phyloP scores from a whole-genome alignment of 2,329 filamentous ascomycete genomes.

The Coniochaeta sp. region DNA sequence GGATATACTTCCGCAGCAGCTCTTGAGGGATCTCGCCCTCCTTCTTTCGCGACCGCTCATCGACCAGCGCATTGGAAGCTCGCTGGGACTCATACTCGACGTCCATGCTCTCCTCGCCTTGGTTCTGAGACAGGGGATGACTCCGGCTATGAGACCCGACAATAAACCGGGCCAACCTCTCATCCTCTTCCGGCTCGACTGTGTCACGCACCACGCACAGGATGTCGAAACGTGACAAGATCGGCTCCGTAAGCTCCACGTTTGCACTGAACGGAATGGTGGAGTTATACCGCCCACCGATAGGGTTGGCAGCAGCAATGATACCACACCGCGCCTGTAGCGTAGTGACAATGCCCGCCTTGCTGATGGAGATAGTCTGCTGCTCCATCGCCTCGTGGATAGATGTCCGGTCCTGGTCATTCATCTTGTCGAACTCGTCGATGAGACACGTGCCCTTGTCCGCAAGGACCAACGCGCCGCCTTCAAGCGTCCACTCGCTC shows the following conservation, averaged over 20 bases:
- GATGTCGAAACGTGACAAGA: constrained; percentile 96
- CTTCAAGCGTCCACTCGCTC: constrained; percentile 95
- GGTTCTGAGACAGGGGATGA: constrained; percentile 50
- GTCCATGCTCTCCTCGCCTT: constrained; percentile 48
- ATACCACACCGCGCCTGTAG: constrained; percentile 93
- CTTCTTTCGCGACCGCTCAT: constrained; percentile 19
- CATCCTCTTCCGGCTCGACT: constrained; percentile 86
- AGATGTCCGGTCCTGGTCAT: constrained; percentile 93
- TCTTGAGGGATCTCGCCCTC: constrained; percentile 81
- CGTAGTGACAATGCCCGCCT: constrained; percentile 96
- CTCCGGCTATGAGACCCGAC: constrained; percentile 90
- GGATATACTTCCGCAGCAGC: constrained; percentile 88
- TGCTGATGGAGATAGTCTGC: constrained; percentile 98
- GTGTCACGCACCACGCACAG: constrained; percentile 93
- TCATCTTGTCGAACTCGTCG: constrained; percentile 99
- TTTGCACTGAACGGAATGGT: constrained; percentile 95
- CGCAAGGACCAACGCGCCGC: constrained; percentile 88
- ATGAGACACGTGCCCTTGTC: constrained; percentile 94
- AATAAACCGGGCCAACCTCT: constrained; percentile 88
- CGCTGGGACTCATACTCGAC: constrained; percentile 40
- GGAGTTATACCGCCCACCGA: constrained; percentile 92
- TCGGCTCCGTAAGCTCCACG: constrained; percentile 93
- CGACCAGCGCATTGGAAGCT: background rate
- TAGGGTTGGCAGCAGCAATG: constrained; percentile 92
- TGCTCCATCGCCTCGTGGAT: constrained; percentile 99